These are phyloP conservation scores for Candida anutae DNA, from an alignment of 1,139 yeast species.

Conservation along the genomic window DNA sequence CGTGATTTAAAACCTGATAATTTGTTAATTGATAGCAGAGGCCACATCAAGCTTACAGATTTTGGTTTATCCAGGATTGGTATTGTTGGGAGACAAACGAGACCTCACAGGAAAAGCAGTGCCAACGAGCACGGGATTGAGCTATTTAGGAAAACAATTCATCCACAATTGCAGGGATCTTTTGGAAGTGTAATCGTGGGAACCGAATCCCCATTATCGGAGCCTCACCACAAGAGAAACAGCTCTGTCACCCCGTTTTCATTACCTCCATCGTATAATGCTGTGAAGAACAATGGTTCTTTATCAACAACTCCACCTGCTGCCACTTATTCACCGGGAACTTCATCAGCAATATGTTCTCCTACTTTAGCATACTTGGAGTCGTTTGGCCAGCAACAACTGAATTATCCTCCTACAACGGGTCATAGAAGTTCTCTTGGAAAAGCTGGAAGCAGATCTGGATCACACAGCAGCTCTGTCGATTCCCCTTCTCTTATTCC, in stretches of 20 bases:
- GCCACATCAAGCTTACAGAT: constrained; percentile 89
- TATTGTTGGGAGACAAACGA: constrained; percentile 68
- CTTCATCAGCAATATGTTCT: constrained; percentile 4
- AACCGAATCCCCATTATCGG: constrained; percentile 25
- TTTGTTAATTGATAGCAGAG: constrained; percentile 72
- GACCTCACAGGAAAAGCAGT: constrained; percentile 34
- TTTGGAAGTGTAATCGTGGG: constrained; percentile 9
- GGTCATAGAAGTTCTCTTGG: constrained; percentile 8
- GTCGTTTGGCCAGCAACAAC: constrained; percentile 6
- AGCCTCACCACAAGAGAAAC: constrained; percentile 24
- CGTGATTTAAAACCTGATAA: constrained; percentile 96
- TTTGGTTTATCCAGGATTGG: constrained; percentile 93
- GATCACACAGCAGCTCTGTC: constrained; percentile 29
- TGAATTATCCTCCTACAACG: constrained; percentile 9
- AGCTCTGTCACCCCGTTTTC: constrained; percentile 43
- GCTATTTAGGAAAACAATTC: constrained; percentile 28
- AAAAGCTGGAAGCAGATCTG: constrained; percentile 14
- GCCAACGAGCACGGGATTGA: constrained; percentile 41
- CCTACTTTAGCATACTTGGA: constrained; percentile 10
- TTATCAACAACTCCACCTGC: constrained; percentile 2
- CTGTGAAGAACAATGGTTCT: constrained; percentile 11
- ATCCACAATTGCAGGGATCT: constrained; percentile 16
- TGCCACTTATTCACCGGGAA: constrained; percentile 1
- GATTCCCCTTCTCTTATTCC: constrained; percentile 48
- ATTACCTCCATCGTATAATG: constrained; percentile 39